Conservation (phyloP, 2,329 filamentous ascomycete species). For the Alternaria sp. region DNA sequence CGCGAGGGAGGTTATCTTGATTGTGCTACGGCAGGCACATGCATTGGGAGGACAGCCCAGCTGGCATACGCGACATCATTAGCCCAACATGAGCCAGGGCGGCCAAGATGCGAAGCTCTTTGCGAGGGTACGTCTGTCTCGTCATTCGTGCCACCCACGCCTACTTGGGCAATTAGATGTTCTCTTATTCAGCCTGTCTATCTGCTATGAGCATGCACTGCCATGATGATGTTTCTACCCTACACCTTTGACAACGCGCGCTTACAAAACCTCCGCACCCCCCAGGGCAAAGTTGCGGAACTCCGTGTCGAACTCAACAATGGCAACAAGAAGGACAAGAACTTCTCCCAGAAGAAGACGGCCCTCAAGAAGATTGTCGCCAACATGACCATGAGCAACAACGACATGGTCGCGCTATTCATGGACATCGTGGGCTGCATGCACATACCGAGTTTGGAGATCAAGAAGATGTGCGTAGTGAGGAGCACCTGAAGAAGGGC, state of each 20-base stretch:
- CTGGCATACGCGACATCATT: conserved; percentile 27
- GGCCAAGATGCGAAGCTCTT: conserved; percentile 99
- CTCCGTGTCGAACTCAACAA: conserved; percentile 91
- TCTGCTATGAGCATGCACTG: not conserved
- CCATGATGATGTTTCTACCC: conserved; percentile 49
- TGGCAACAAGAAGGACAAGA: conserved; percentile 98
- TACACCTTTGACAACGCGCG: conserved; percentile 49
- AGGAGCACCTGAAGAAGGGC: not conserved
- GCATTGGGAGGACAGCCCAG: conserved; percentile 30
- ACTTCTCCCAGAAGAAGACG: conserved; percentile 92
- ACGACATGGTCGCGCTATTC: conserved; percentile 97
- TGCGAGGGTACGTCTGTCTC: conserved; percentile 76
- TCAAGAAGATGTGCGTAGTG: conserved; percentile 92
- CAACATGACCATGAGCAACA: conserved; percentile 99
- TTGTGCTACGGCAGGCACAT: conserved; percentile 40
- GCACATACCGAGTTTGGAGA: conserved; percentile 91
- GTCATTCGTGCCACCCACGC: conserved; percentile 24
- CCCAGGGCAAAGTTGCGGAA: conserved; percentile 98
- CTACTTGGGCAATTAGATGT: conserved; percentile 7
- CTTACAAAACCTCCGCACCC: conserved; percentile 56
- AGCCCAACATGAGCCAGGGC: conserved; percentile 64
- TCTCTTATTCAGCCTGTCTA: conserved; percentile 1
- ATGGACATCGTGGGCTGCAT: conserved; percentile 95
- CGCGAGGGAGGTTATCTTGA: conserved; percentile 32
- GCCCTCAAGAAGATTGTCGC: conserved; percentile 99